Evolutionary conservation across 495 filamentous ascomycete species (phyloP).

Genomic region (Penicillium flavigenum): DNA sequence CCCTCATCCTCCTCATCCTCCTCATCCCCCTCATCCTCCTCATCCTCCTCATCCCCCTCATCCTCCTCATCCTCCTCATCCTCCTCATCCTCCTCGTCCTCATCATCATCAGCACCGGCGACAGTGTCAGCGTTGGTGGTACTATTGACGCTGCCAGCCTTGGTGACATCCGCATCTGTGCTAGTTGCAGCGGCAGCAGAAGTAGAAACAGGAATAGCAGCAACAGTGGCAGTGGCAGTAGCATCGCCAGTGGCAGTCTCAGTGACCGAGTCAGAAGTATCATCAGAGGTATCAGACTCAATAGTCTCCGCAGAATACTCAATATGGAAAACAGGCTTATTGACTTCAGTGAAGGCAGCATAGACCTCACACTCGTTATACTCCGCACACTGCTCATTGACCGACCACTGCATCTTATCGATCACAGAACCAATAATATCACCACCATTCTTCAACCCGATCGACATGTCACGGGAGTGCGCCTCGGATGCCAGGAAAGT

Average conservation of each 20-base stretch:
- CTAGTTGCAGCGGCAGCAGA: background rate
- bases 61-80: background rate
- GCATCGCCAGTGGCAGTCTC: background rate
- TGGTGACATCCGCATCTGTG: background rate
- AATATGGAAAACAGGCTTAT: slow-evolving; percentile 73
- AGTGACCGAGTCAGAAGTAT: background rate
- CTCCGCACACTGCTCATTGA: slow-evolving; percentile 72
- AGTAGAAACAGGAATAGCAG: no score
- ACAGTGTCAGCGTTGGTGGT: background rate
- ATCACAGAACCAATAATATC: slow-evolving; percentile 59
- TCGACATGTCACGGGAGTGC: slow-evolving; percentile 46
- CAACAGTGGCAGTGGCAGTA: background rate
- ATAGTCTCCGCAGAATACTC: slow-evolving; percentile 56
- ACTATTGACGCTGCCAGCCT: background rate
- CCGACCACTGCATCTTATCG: slow-evolving; percentile 59
- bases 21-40: background rate
- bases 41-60: background rate
- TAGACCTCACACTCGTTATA: slow-evolving; percentile 58
- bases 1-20: background rate
- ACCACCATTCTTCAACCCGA: slow-evolving; percentile 69
- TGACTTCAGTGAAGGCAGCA: slow-evolving; percentile 53
- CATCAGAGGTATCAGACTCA: background rate
- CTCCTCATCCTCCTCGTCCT: background rate
- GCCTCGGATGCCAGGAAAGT: slow-evolving; percentile 58
- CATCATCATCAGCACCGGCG: background rate